phyloP scores from a whole-genome alignment of 345 rosid species.

The Capsella bursapastoris region DNA sequence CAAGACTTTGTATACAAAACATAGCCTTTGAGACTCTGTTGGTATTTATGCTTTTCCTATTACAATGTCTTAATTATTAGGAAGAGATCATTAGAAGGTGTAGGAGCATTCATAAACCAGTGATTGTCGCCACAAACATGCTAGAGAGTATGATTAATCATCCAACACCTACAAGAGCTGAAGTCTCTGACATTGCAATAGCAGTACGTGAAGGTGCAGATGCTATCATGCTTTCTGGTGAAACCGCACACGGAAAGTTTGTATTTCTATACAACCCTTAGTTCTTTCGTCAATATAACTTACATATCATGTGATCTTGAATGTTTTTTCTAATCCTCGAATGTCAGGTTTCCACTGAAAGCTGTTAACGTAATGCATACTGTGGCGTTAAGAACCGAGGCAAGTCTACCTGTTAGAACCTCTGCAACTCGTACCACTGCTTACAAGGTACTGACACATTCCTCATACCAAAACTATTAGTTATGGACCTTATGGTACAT shows the following conservation, averaged over 20 bases:
- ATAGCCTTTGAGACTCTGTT: neutral
- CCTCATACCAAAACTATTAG: neutral
- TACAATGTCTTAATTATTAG: slow-evolving; percentile 46
- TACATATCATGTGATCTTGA: slow-evolving; percentile 9
- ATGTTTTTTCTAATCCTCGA: slow-evolving; percentile 6
- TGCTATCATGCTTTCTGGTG: slow-evolving; percentile 98
- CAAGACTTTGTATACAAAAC: neutral
- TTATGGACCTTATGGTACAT: neutral
- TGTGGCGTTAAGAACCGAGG: slow-evolving; percentile 88
- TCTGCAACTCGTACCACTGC: slow-evolving; percentile 56
- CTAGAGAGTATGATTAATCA: slow-evolving; percentile 97
- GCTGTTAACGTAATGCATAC: slow-evolving; percentile 97
- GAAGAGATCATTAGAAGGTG: slow-evolving; percentile 94
- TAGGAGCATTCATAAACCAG: slow-evolving; percentile 83
- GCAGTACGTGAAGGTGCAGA: slow-evolving; percentile 97
- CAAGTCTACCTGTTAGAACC: slow-evolving; percentile 66
- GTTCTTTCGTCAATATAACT: neutral
- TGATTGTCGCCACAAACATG: slow-evolving; percentile 97
- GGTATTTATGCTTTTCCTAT: slow-evolving; percentile 5
- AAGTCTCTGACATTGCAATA: slow-evolving; percentile 95
- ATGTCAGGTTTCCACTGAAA: slow-evolving; percentile 78
- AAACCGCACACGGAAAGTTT: slow-evolving; percentile 98
- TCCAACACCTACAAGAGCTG: slow-evolving; percentile 99
- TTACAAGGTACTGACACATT: slow-evolving; percentile 58
- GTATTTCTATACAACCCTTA: slow-evolving; percentile 31